phyloP scores from a whole-genome alignment of 2,329 filamentous ascomycete species.

The Fusarium sp. region DNA sequence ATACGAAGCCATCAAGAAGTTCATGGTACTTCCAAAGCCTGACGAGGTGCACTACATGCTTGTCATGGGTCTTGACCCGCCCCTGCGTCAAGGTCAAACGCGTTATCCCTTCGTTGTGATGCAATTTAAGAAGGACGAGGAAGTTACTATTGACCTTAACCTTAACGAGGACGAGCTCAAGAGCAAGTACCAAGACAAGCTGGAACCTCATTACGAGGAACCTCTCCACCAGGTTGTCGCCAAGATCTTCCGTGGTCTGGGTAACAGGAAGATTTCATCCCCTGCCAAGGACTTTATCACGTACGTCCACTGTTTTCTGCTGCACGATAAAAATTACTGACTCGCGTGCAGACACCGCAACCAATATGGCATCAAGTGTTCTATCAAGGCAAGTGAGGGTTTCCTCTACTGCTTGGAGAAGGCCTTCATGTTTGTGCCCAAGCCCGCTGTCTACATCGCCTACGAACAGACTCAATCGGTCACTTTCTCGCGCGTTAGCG shows the following conservation, averaged over 20 bases:
- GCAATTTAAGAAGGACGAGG: slow-evolving; percentile 98
- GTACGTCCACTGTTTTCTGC: slow-evolving; percentile 53
- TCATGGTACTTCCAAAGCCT: slow-evolving; percentile 98
- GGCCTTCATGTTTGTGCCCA: slow-evolving; percentile 98
- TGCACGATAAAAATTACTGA: slow-evolving; percentile 46
- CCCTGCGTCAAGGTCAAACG: slow-evolving; percentile 95
- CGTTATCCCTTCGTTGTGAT: slow-evolving; percentile 98
- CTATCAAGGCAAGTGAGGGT: slow-evolving; percentile 99
- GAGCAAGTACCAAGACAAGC: slow-evolving; percentile 87
- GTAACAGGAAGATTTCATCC: slow-evolving; percentile 93
- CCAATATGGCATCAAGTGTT: slow-evolving; percentile 97
- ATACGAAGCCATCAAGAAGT: slow-evolving; percentile 98
- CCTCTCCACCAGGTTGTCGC: slow-evolving; percentile 94
- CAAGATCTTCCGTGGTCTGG: slow-evolving; percentile 93
- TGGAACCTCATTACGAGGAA: slow-evolving; percentile 90
- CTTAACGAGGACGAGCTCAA: slow-evolving; percentile 91
- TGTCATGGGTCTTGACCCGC: slow-evolving; percentile 92
- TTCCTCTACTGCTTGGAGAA: slow-evolving; percentile 98
- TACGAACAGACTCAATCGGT: slow-evolving; percentile 93
- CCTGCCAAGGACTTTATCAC: slow-evolving; percentile 94
- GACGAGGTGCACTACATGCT: slow-evolving; percentile 97
- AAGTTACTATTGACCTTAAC: slow-evolving; percentile 95
- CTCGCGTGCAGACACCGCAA: slow-evolving; percentile 75
- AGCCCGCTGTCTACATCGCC: slow-evolving; percentile 95
- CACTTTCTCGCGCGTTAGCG: slow-evolving; percentile 95